A percentile compares a stretch with the other conserved stretches of the same genome.
These are phyloP conservation scores for Lipomyces yamadae DNA, from an alignment of 805 yeast genomes.

Conservation along the genomic window DNA sequence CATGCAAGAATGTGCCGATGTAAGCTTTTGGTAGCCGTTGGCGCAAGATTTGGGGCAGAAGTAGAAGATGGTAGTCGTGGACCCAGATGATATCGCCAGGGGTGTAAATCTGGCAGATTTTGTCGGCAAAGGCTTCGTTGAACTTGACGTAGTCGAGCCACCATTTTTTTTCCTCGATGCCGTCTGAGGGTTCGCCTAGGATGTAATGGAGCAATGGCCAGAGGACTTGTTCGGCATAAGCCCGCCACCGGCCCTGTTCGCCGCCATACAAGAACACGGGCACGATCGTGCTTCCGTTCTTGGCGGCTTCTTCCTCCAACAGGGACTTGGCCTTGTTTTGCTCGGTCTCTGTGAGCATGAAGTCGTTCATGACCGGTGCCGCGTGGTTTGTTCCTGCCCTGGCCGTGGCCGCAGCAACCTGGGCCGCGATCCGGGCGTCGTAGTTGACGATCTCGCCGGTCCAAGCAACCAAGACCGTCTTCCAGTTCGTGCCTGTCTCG, in stretches of 20 bases:
- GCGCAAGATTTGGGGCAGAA: constrained; percentile 81
- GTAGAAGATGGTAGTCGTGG: constrained; percentile 83
- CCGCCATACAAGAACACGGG: constrained; percentile 88
- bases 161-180: constrained; percentile 75
- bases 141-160: constrained; percentile 85
- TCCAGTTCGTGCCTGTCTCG: constrained; percentile 69
- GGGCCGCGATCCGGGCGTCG: constrained; percentile 27
- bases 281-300: constrained; percentile 61
- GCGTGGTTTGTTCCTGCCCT: constrained; percentile 15
- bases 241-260: constrained; percentile 83
- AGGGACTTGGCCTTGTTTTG: constrained; percentile 52
- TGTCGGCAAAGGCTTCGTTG: constrained; percentile 87
- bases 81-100: constrained; percentile 94
- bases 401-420: constrained; percentile 20
- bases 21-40: constrained; percentile 73
- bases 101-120: constrained; percentile 69
- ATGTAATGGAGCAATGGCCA: constrained; percentile 98
- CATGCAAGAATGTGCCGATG: constrained; percentile 80
- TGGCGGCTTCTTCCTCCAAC: constrained; percentile 40
- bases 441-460: constrained; percentile 74
- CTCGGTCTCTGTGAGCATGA: constrained; percentile 63
- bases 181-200: constrained; percentile 73
- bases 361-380: constrained; percentile 54
- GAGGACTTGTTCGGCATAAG: constrained; percentile 47
- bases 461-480: constrained; percentile 89